A percentile compares a stretch with the other conserved stretches of the same genome.
Evolutionary conservation across 148 eudicot species (phyloP).

Genomic region (Talinum fruticosum): DNA sequence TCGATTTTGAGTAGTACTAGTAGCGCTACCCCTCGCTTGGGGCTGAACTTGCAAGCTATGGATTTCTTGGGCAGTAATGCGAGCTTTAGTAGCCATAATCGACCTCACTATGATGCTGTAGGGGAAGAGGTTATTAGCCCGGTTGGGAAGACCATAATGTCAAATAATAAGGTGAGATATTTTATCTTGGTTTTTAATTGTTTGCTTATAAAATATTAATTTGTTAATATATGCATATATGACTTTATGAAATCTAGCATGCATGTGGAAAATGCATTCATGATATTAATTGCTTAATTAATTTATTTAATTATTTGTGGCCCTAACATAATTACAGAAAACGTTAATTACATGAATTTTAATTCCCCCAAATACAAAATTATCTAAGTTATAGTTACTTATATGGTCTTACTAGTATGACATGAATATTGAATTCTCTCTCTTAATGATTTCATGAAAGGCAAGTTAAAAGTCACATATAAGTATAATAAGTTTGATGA

Average conservation of each 20-base stretch:
- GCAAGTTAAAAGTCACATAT: too few relatives aligned
- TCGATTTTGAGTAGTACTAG: conserved; percentile 25
- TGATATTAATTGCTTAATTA: too few relatives aligned
- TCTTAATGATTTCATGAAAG: too few relatives aligned
- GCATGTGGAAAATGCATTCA: neutral
- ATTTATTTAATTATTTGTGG: too few relatives aligned
- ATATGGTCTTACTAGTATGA: too few relatives aligned
- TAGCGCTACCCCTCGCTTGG: conserved; percentile 23
- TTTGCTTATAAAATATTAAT: neutral
- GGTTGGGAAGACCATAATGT: conserved; percentile 5
- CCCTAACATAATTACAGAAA: too few relatives aligned
- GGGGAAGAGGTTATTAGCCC: conserved; percentile 29
- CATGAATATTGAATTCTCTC: too few relatives aligned
- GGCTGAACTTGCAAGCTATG: conserved; percentile 35
- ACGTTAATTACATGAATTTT: too few relatives aligned
- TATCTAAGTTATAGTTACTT: too few relatives aligned
- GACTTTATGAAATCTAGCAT: neutral
- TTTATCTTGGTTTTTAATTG: neutral
- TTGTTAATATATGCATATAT: neutral
- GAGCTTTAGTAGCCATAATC: conserved; percentile 16
- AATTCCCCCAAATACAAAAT: too few relatives aligned
- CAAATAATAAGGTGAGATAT: conserved; percentile 27
- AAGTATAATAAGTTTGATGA: too few relatives aligned
- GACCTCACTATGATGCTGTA: neutral
- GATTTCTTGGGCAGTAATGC: conserved; percentile 30